Percentiles rank a stretch among this genome's conserved stretches.
These are phyloP conservation scores for Populus trichocarpa DNA, from an alignment of 441 rosid genomes.

Conservation along the genomic window DNA sequence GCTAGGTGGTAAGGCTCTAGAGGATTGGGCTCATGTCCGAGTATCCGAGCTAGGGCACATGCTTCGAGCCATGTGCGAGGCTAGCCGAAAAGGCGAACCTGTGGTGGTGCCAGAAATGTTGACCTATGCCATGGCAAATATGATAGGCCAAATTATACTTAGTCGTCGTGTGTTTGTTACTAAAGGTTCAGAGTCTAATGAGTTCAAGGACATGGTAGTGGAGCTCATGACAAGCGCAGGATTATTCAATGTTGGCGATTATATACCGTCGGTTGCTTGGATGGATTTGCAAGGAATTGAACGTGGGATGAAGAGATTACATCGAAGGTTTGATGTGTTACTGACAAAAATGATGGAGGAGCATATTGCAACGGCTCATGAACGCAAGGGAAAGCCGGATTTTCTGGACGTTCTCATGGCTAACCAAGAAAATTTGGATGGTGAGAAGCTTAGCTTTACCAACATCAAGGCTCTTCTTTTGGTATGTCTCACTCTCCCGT, in stretches of 20 bases:
- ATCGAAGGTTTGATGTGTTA: constrained; percentile 39
- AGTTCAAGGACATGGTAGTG: constrained; percentile 68
- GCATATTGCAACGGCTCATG: constrained; percentile 31
- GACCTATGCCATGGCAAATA: constrained; percentile 45
- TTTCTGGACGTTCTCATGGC: constrained; percentile 50
- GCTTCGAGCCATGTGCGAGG: constrained; percentile 43
- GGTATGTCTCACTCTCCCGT: constrained; percentile 24
- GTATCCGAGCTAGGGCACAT: constrained; percentile 39
- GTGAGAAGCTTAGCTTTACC: constrained; percentile 33
- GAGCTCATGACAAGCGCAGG: constrained; percentile 68
- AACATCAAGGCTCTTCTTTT: constrained; percentile 59
- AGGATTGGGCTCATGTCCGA: constrained; percentile 44
- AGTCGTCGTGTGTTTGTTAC: constrained; percentile 51
- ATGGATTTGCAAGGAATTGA: constrained; percentile 68
- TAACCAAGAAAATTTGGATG: constrained; percentile 30
- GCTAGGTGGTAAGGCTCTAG: constrained; percentile 60
- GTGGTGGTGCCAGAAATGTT: constrained; percentile 50
- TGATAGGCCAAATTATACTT: constrained; percentile 52
- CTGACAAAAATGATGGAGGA: constrained; percentile 49
- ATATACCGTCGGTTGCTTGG: constrained; percentile 59
- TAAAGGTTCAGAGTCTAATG: constrained; percentile 44
- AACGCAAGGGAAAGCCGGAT: constrained; percentile 41
- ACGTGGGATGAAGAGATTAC: constrained; percentile 53
- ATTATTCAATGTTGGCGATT: constrained; percentile 53
- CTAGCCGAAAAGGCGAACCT: constrained; percentile 26